Conservation (phyloP, 176 grass and related monocot genomes). For the Rhipidocladum racemiflorum region DNA sequence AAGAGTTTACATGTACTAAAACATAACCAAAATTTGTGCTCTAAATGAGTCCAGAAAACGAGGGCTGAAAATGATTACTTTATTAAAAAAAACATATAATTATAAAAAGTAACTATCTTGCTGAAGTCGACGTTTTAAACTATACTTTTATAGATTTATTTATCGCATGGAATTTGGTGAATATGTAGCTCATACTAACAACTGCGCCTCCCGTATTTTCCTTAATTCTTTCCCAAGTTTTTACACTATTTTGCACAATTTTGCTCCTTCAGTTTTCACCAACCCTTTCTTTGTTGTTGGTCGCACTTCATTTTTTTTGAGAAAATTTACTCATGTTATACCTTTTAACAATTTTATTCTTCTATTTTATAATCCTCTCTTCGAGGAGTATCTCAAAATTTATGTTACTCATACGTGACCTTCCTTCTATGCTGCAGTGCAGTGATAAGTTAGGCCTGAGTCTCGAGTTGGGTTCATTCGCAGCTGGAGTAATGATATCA, state of each 20-base stretch:
- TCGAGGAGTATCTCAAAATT: not conserved
- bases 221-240: conserved; percentile 17
- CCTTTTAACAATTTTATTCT: not conserved
- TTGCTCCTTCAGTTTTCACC: conserved; percentile 1
- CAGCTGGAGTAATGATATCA: conserved; percentile 99
- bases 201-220: not conserved
- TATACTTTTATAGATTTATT: not conserved
- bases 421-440: conserved; percentile 66
- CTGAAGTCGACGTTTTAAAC: not conserved
- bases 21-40: not conserved
- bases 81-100: not conserved
- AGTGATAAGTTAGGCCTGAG: conserved; percentile 99
- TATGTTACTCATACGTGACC: conserved; percentile 29
- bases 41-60: not conserved
- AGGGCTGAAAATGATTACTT: not conserved
- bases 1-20: conserved; percentile 10
- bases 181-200: not conserved
- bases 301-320: not conserved
- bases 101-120: not conserved
- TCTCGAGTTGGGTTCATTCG: conserved; percentile 97
- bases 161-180: not conserved
- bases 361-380: not conserved
- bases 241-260: conserved; percentile 3
- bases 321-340: not conserved
- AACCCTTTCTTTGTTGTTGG: not conserved